Evolutionary conservation across 352 stramenopile genomes (phyloP), one percentile per base, ranked within the genome.

Genomic region (Elongisporangium prolatum): DNA sequence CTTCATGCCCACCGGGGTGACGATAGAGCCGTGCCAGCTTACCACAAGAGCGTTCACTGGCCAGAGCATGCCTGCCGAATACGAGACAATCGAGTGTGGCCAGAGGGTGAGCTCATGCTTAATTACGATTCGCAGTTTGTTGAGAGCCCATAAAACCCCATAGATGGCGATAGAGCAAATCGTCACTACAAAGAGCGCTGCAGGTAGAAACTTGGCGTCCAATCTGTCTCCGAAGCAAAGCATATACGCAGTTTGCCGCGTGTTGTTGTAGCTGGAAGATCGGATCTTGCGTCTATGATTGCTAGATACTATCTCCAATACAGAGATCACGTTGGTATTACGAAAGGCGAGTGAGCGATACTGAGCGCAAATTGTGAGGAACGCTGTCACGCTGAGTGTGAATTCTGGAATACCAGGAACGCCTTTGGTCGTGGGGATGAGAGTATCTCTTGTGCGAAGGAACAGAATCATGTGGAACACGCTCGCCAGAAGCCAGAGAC

Each of bases 261-360:
- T 34, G 50, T 57, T 57, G 16, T 48, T 52, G 38, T 47, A 62
- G n/a, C 44, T 17, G 24, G 16, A 1, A 34, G 38, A 38, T 57
- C 11, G n/a, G 34, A n/a, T n/a, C 21, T 48, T 40, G 21, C 10
- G 50, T 48, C n/a, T 25, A 38, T n/a, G 47, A 18, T 7, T 24
- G 48, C 5, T 44, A 2, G 34, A 44, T 44, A 44, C 5, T 7
- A 44, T 44, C 4, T 44, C 34, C 1, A 17, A 3, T 17, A 44
- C 4, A 16, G 34, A 44, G 34, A 44, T 4, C 9, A 44, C 34
- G 34, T 44, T 44, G 34, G 34, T 44, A 44, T 44, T 44, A 13
- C 34, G 34, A 4, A 44, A 44, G 34, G 10, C 11, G 17, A 44
- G 34, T 11, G 34, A 9, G 14, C 34, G 34, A 11, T 44, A 44